These are phyloP conservation scores for Stachybotrys chartarum DNA, from an alignment of 2,329 filamentous ascomycete species.

Conservation along the genomic window DNA sequence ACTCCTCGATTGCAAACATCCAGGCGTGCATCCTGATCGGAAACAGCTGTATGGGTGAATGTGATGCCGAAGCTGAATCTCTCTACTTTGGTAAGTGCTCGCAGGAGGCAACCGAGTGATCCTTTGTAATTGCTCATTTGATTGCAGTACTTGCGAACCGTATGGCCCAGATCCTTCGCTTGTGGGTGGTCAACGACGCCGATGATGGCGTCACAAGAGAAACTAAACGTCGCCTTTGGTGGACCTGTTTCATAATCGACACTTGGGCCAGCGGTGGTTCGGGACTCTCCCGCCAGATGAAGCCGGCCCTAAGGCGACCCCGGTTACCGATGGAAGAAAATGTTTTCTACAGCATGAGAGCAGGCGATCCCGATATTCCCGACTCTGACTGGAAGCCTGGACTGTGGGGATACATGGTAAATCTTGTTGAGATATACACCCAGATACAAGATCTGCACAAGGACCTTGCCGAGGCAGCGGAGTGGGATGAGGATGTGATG, in stretches of 20 bases:
- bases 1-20: constrained; percentile 23
- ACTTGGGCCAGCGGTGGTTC: constrained; percentile 25
- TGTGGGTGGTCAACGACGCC: constrained; percentile 7
- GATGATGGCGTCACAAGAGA: constrained; percentile 19
- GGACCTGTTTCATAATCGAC: constrained; percentile 25
- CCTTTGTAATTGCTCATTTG: not conserved
- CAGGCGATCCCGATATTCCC: constrained; percentile 11
- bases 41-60: constrained; percentile 21
- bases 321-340: constrained; percentile 21
- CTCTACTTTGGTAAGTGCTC: constrained; percentile 20
- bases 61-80: constrained; percentile 21
- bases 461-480: constrained; percentile 15
- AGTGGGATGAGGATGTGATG: constrained; percentile 20
- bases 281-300: constrained; percentile 18
- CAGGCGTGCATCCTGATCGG: constrained; percentile 24
- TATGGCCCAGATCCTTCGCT: constrained; percentile 24
- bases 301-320: constrained; percentile 7
- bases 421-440: constrained; percentile 20
- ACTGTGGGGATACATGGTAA: constrained; percentile 24
- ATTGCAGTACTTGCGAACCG: constrained; percentile 18
- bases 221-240: constrained; percentile 22
- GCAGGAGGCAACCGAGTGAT: not conserved
- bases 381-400: constrained; percentile 17
- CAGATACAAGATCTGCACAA: constrained; percentile 23
- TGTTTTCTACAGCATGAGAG: constrained; percentile 12